These are phyloP conservation scores for Phoenix dactylifera DNA, from an alignment of 176 grass and related monocot genomes.

Conservation along the genomic window DNA sequence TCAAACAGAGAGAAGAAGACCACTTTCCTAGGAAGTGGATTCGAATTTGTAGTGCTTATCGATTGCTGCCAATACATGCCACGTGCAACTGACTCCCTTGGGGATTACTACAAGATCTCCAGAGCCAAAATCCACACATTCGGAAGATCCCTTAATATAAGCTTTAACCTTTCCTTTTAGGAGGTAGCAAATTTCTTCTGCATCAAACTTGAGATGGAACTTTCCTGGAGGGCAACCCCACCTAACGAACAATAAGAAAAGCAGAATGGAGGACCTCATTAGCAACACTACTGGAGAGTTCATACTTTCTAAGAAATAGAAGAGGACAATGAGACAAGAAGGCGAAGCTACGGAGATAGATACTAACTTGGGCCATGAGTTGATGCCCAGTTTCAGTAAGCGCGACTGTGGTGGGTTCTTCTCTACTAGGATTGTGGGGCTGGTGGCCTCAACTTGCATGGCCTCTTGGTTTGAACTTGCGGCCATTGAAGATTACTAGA, in stretches of 20 bases:
- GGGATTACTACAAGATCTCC: conserved; percentile 88
- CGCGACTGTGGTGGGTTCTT: conserved; percentile 48
- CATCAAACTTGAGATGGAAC: conserved; percentile 77
- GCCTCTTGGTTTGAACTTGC: conserved; percentile 47
- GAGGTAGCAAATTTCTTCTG: conserved; percentile 76
- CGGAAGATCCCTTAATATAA: conserved; percentile 56
- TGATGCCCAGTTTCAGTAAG: conserved; percentile 66
- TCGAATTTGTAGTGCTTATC: conserved; percentile 95
- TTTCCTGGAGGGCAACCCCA: conserved; percentile 81
- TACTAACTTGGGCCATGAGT: conserved; percentile 90
- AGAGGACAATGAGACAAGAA: neutral
- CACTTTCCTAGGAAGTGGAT: conserved; percentile 28
- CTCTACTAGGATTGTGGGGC: conserved; percentile 49
- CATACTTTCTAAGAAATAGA: neutral
- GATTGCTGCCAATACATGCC: conserved; percentile 63
- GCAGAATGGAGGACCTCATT: neutral
- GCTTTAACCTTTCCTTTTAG: conserved; percentile 74
- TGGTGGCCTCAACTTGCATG: conserved; percentile 48
- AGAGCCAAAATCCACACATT: conserved; percentile 73
- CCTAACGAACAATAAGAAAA: conserved; percentile 1
- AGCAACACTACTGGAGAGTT: no score
- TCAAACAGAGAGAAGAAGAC: neutral
- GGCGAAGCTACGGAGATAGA: neutral
- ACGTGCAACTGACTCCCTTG: conserved; percentile 84
- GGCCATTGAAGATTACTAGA: conserved; percentile 31